A percentile compares a stretch with the other conserved stretches of the same genome.
Conservation (phyloP, 768 basidiomycete species). For the Russula ochroleuca region DNA sequence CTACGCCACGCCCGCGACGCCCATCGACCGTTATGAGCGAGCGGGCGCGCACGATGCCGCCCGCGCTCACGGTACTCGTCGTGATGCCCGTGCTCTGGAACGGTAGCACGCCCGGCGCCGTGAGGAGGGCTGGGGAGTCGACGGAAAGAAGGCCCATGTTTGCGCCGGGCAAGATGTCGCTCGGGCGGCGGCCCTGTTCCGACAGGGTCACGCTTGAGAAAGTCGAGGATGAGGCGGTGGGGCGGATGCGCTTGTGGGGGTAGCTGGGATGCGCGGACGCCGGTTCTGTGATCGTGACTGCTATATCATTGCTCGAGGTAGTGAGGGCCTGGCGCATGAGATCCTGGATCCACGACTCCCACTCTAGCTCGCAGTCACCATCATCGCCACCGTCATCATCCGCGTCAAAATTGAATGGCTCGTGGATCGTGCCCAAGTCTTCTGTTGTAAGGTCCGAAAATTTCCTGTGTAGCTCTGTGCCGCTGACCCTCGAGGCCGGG, state of each 20-base stretch:
- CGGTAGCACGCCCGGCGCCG: conserved; percentile 23
- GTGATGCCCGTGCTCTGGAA: conserved; percentile 25
- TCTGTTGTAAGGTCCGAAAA: neutral
- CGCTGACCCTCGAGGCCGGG: neutral
- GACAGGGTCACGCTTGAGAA: conserved; percentile 12
- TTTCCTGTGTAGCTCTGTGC: conserved; percentile 1
- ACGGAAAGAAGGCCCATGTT: conserved; percentile 19
- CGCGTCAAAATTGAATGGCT: neutral
- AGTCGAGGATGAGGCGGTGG: neutral
- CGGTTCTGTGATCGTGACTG: neutral
- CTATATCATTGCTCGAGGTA: neutral
- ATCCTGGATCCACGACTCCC: conserved; percentile 30
- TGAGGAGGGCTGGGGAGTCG: conserved; percentile 24
- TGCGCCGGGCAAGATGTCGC: conserved; percentile 1
- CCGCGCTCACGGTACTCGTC: conserved; percentile 26
- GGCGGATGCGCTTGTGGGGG: neutral
- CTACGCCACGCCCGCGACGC: conserved; percentile 24
- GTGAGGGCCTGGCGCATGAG: conserved; percentile 25
- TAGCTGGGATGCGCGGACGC: neutral
- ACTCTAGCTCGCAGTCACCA: conserved; percentile 28
- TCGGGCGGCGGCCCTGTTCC: neutral
- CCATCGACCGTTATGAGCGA: conserved; percentile 20
- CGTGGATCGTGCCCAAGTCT: neutral
- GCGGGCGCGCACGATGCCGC: conserved; percentile 27
- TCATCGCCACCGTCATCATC: conserved; percentile 19